phyloP scores from a whole-genome alignment of 1,139 yeast species.

The Magnusiomyces sp. region DNA sequence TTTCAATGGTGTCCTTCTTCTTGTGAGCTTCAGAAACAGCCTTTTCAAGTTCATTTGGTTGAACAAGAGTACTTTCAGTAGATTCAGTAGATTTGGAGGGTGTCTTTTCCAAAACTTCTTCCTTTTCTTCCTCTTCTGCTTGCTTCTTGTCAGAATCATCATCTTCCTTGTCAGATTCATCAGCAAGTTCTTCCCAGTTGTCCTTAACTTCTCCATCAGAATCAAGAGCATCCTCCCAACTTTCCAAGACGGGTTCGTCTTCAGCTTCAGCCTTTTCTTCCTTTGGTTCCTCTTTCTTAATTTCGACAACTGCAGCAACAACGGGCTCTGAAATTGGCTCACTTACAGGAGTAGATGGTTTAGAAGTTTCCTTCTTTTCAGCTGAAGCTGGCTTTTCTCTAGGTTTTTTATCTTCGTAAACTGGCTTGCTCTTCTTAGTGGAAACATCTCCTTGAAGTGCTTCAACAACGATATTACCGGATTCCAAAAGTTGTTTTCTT shows the following conservation, averaged over 20 bases:
- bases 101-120: slow-evolving; percentile 20
- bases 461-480: slow-evolving; percentile 60
- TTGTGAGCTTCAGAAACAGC: slow-evolving; percentile 22
- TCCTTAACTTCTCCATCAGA: slow-evolving; percentile 35
- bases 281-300: slow-evolving; percentile 19
- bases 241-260: slow-evolving; percentile 28
- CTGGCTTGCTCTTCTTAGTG: slow-evolving; percentile 39
- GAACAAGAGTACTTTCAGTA: slow-evolving; percentile 23
- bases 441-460: slow-evolving; percentile 45
- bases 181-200: slow-evolving; percentile 27
- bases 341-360: slow-evolving; percentile 17
- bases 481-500: slow-evolving; percentile 72
- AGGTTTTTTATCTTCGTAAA: slow-evolving; percentile 63
- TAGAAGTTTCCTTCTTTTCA: slow-evolving; percentile 18
- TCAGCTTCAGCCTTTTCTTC: slow-evolving; percentile 20
- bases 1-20: slow-evolving; percentile 29
- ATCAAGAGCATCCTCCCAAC: slow-evolving; percentile 35
- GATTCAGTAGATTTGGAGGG: slow-evolving; percentile 19
- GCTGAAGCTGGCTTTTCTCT: slow-evolving; percentile 26
- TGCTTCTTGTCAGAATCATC: slow-evolving; percentile 18
- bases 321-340: slow-evolving; percentile 28
- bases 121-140: slow-evolving; percentile 17
- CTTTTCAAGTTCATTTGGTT: slow-evolving; percentile 26
- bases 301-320: slow-evolving; percentile 25
- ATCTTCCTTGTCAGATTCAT: slow-evolving; percentile 22